Evolutionary conservation across 2,329 filamentous ascomycete species (phyloP), one percentile per base, ranked within the genome.

Genomic region (Ophiosphaerella herpotricha): DNA sequence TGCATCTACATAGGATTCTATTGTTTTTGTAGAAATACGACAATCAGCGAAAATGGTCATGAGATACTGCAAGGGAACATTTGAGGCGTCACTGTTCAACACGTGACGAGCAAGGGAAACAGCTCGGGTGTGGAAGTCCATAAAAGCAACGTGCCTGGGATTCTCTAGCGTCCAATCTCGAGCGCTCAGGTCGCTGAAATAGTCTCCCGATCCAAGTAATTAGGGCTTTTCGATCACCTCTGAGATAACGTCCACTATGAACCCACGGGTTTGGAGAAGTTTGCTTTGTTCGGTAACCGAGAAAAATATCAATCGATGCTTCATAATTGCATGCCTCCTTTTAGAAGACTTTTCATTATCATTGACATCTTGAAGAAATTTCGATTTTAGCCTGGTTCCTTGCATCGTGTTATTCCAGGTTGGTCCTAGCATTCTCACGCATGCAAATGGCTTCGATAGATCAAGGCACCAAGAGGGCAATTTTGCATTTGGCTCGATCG

Each of bases 401-500:
- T 29, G 26, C 2, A 29, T 29, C 26, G 7, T 7, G 11, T 29
- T 29, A 13, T 40, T 26, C 38, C 23, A 40, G 7, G 13, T 9
- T 7, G 21, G 11, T 9, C 16, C 23, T 26, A 40, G 16, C 1
- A 40, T 13, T 2, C 5, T 29, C 38, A 29, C 4, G 23, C 38
- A 40, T 9, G 23, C 21, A 7, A 7, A 13, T 16, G 12, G 21
- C 4, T 14, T 32, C 41, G 18, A 24, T 13, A 42, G 24, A 7
- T 48, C 33, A 1, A 33, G 44, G 24, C 50, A 52, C 45, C 45
- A 52, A 2, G 50, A 52, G 2, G 50, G 45, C 5, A 48, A 14
- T 12, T 38, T 3, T 9, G 29, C 2, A 7, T 8, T 21, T 14
- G 18, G 21, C 6, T 18, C 12, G 2, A 18, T 11, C 1, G 50